Evolutionary conservation across 306 rosid species (phyloP).

Genomic region (Sechiopsis laciniata): DNA sequence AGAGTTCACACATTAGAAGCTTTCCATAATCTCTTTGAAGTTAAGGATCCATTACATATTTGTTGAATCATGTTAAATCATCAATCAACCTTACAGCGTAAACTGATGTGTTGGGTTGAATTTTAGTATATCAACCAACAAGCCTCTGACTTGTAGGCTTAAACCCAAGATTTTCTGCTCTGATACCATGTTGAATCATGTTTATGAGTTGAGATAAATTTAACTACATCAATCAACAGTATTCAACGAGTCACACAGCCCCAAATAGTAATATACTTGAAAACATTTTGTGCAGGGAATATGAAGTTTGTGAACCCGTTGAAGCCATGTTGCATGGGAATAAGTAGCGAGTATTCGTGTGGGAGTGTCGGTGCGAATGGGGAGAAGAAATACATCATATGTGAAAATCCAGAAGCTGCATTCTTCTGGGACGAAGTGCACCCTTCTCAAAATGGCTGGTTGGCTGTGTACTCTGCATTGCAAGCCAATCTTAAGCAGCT

Average conservation of each 20-base stretch:
- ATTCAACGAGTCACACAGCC: neutral
- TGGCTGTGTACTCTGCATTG: slow-evolving; percentile 49
- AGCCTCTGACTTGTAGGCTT: too few relatives aligned
- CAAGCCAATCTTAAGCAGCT: slow-evolving; percentile 31
- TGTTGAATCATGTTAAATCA: too few relatives aligned
- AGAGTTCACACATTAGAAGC: neutral
- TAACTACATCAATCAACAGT: too few relatives aligned
- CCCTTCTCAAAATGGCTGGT: slow-evolving; percentile 82
- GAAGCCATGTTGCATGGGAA: slow-evolving; percentile 71
- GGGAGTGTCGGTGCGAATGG: slow-evolving; percentile 51
- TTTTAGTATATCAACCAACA: too few relatives aligned
- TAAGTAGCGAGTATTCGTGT: slow-evolving; percentile 40
- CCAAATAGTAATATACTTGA: neutral
- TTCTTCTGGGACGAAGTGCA: slow-evolving; percentile 88
- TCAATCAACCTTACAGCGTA: neutral
- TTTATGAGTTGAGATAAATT: too few relatives aligned
- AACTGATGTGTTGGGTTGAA: too few relatives aligned
- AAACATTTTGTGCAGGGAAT: slow-evolving; percentile 16
- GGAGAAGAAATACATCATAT: slow-evolving; percentile 50
- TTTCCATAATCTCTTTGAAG: neutral
- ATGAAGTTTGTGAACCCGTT: slow-evolving; percentile 41
- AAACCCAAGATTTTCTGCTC: too few relatives aligned
- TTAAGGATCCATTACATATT: neutral
- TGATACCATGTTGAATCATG: too few relatives aligned
- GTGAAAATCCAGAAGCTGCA: slow-evolving; percentile 49